These are phyloP conservation scores for Lipomyces kockii DNA, from an alignment of 805 yeast species.

Conservation along the genomic window DNA sequence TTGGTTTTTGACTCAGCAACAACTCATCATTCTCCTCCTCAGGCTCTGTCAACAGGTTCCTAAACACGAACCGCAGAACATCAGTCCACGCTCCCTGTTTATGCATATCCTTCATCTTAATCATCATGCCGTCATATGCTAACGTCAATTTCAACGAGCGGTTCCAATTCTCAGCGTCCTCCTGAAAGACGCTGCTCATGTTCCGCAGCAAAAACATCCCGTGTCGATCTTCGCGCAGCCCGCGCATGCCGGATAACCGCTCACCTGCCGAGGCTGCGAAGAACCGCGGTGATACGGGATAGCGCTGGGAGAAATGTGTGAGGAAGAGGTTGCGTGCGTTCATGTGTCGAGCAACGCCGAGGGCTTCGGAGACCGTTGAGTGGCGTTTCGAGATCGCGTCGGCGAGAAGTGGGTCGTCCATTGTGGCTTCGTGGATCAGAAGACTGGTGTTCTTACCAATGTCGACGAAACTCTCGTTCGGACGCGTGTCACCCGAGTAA, in stretches of 20 bases:
- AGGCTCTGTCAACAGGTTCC: slow-evolving; percentile 8
- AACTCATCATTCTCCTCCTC: neutral
- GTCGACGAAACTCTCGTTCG: slow-evolving; percentile 64
- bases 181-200: neutral
- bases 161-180: slow-evolving; percentile 15
- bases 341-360: slow-evolving; percentile 72
- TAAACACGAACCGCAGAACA: slow-evolving; percentile 12
- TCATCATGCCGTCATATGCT: slow-evolving; percentile 71
- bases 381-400: slow-evolving; percentile 86
- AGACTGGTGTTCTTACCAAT: slow-evolving; percentile 73
- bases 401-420: slow-evolving; percentile 73
- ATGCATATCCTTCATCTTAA: slow-evolving; percentile 53
- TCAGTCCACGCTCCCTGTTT: slow-evolving; percentile 37
- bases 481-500: slow-evolving; percentile 95
- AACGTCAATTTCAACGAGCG: slow-evolving; percentile 41
- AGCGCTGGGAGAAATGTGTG: slow-evolving; percentile 93
- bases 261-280: neutral
- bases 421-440: slow-evolving; percentile 90
- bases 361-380: slow-evolving; percentile 87
- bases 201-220: slow-evolving; percentile 3
- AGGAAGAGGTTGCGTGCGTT: slow-evolving; percentile 68
- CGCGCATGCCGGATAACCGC: neutral
- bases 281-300: slow-evolving; percentile 51
- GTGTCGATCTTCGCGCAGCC: slow-evolving; percentile 6
- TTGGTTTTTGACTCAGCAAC: neutral